phyloP scores from a whole-genome alignment of 192 early-diverging fungal genomes.

The Oehlia diaphana region DNA sequence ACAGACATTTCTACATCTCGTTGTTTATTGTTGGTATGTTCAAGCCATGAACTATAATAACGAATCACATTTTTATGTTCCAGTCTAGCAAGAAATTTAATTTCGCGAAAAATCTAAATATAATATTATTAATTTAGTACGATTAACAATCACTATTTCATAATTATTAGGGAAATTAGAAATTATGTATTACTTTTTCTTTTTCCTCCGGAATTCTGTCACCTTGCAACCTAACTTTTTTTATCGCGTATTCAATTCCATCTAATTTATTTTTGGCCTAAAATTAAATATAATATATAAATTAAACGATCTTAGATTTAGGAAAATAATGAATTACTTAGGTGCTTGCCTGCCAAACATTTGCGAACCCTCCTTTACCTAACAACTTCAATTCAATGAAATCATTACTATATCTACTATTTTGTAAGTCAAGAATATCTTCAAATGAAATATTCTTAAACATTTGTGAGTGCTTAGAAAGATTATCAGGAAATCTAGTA shows the following conservation, averaged over 20 bases:
- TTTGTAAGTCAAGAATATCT: slow-evolving; percentile 56
- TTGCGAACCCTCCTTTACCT: slow-evolving; percentile 93
- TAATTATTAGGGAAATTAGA: no score
- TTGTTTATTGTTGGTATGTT: slow-evolving; percentile 49
- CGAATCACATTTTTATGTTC: slow-evolving; percentile 91
- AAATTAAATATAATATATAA: background rate
- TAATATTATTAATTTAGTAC: slow-evolving; percentile 26
- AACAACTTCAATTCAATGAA: slow-evolving; percentile 77
- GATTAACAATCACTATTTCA: slow-evolving; percentile 44
- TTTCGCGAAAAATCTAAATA: slow-evolving; percentile 84
- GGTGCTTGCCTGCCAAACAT: slow-evolving; percentile 52
- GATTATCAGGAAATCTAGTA: background rate
- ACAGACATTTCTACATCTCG: slow-evolving; percentile 10
- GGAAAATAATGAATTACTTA: background rate
- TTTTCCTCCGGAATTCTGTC: slow-evolving; percentile 34
- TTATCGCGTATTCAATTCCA: slow-evolving; percentile 88
- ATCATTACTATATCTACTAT: slow-evolving; percentile 78
- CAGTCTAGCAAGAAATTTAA: slow-evolving; percentile 82
- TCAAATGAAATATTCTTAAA: slow-evolving; percentile 40
- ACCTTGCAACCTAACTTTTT: slow-evolving; percentile 72
- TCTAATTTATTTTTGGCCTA: slow-evolving; percentile 86
- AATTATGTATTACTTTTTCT: slow-evolving; percentile 15
- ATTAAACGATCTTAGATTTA: background rate
- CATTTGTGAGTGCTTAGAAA: background rate
- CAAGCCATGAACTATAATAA: slow-evolving; percentile 92